These are phyloP conservation scores for Aspergillus hiratsukae DNA, from an alignment of 2,329 filamentous ascomycete genomes.

Conservation along the genomic window DNA sequence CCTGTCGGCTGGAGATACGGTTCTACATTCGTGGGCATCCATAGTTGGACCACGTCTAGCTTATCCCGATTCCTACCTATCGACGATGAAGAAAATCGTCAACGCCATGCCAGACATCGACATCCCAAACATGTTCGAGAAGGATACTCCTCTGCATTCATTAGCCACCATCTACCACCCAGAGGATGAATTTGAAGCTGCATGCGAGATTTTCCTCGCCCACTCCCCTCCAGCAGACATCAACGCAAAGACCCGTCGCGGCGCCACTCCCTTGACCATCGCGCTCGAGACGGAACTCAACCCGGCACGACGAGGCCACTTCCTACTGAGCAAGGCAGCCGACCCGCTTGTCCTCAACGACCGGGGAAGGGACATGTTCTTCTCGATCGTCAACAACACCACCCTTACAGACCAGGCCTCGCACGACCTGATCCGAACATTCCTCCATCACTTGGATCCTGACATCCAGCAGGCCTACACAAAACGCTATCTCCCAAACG, in stretches of 20 bases:
- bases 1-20: slow-evolving; percentile 14
- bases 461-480: slow-evolving; percentile 12
- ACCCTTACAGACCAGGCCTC: slow-evolving; percentile 17
- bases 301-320: slow-evolving; percentile 14
- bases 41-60: slow-evolving; percentile 17
- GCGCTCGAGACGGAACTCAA: slow-evolving; percentile 18
- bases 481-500: slow-evolving; percentile 12
- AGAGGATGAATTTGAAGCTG: slow-evolving; percentile 21
- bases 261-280: slow-evolving; percentile 18
- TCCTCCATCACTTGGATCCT: slow-evolving; percentile 12
- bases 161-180: slow-evolving; percentile 17
- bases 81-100: slow-evolving; percentile 14
- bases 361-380: slow-evolving; percentile 19
- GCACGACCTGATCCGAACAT: slow-evolving; percentile 16
- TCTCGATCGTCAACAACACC: slow-evolving; percentile 17
- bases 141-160: slow-evolving; percentile 21
- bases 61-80: slow-evolving; percentile 20
- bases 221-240: slow-evolving; percentile 15
- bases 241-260: slow-evolving; percentile 14
- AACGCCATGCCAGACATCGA: slow-evolving; percentile 13
- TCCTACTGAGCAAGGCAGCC: slow-evolving; percentile 19
- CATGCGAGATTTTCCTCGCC: slow-evolving; percentile 17
- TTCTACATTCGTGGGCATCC: slow-evolving; percentile 22
- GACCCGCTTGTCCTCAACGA: slow-evolving; percentile 5
- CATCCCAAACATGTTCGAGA: slow-evolving; percentile 12